Conservation (phyloP, 805 yeast genomes). For the Cyberlindnera mycetangii region DNA sequence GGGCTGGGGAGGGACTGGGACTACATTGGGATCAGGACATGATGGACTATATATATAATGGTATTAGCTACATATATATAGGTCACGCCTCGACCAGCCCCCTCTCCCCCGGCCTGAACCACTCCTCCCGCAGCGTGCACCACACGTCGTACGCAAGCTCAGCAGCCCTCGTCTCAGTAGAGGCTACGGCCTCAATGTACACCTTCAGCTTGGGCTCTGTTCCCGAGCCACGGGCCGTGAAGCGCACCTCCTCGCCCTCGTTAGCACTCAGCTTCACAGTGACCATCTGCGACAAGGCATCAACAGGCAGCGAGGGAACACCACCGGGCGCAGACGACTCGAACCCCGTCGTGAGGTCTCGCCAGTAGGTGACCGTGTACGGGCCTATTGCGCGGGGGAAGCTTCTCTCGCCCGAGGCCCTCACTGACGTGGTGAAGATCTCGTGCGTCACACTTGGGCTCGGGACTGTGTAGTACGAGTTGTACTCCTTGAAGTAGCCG, state of each 20-base stretch:
- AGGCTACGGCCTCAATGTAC: constrained; percentile 75
- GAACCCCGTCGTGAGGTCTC: constrained; percentile 81
- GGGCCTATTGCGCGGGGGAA: constrained; percentile 53
- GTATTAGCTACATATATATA: background rate
- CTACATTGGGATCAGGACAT: no score
- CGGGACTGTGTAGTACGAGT: constrained; percentile 77
- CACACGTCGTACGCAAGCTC: constrained; percentile 62
- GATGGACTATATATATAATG: no score
- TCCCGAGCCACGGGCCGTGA: constrained; percentile 92
- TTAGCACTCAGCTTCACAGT: constrained; percentile 48
- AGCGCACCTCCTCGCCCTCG: constrained; percentile 46
- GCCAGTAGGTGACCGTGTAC: constrained; percentile 60
- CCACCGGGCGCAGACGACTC: constrained; percentile 64
- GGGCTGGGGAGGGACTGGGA: no score
- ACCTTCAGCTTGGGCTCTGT: constrained; percentile 95
- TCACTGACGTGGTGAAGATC: constrained; percentile 51
- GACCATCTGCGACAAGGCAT: constrained; percentile 80
- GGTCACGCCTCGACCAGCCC: constrained; percentile 32
- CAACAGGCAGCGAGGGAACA: constrained; percentile 66
- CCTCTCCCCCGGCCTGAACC: constrained; percentile 65
- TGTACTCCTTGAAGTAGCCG: constrained; percentile 82
- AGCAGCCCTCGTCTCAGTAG: constrained; percentile 44
- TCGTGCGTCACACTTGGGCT: constrained; percentile 47
- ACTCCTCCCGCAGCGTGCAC: constrained; percentile 51
- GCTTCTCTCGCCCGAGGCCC: constrained; percentile 30